Evolutionary conservation across 352 stramenopile genomes (phyloP).

Genomic region (Saprolegnia diclina): DNA sequence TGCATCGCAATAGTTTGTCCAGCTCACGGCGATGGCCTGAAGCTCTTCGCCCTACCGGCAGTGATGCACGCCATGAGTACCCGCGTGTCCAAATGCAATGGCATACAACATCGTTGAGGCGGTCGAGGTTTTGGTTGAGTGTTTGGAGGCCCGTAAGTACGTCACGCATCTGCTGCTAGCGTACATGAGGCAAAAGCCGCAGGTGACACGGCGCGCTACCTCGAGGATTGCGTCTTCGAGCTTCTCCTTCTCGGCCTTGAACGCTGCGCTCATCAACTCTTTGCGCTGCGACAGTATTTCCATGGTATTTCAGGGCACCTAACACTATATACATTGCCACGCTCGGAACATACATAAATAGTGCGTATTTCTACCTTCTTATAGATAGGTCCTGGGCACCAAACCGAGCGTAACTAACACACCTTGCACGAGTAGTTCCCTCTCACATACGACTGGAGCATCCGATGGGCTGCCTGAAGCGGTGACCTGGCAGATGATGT

Average conservation of each 20-base stretch:
- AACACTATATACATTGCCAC: neutral
- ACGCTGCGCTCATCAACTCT: constrained; percentile 18
- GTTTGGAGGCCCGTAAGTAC: constrained; percentile 18
- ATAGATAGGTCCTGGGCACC: too few species aligned
- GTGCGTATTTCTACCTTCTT: too few species aligned
- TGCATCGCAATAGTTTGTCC: constrained; percentile 21
- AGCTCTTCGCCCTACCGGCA: constrained; percentile 20
- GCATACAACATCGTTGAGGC: constrained; percentile 23
- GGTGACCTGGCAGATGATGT: neutral
- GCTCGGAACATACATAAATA: too few species aligned
- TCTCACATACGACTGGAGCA: too few species aligned
- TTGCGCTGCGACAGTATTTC: neutral
- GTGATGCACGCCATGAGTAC: neutral
- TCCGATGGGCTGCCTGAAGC: too few species aligned
- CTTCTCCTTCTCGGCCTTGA: constrained; percentile 22
- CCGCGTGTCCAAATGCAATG: too few species aligned
- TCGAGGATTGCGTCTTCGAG: constrained; percentile 24
- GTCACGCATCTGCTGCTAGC: constrained; percentile 20
- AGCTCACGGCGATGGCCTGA: constrained; percentile 14
- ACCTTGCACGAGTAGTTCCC: too few species aligned
- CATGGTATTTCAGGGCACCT: neutral
- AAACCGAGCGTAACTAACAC: too few species aligned
- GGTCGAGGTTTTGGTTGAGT: constrained; percentile 26
- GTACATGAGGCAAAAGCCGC: neutral
- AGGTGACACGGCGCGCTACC: neutral